Percentiles rank a stretch among this genome's conserved stretches.
Evolutionary conservation across 2,329 filamentous ascomycete species (phyloP).

Genomic region (Verticillium alfalfae): DNA sequence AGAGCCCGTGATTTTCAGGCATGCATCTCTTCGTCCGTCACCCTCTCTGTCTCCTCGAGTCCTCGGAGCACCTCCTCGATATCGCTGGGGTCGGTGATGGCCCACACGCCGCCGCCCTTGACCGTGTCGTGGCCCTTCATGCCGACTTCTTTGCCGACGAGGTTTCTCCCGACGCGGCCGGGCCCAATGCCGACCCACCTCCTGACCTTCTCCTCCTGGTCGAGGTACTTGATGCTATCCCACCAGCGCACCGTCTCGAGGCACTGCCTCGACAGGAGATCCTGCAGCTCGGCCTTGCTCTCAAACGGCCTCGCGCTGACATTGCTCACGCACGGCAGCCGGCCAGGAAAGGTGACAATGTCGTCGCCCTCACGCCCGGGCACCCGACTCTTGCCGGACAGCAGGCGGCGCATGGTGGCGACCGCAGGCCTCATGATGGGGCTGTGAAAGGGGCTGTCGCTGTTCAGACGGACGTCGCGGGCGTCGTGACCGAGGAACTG

Average conservation of each 20-base stretch:
- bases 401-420: slow-evolving; percentile 62
- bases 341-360: slow-evolving; percentile 69
- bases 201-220: slow-evolving; percentile 74
- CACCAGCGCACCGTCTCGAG: slow-evolving; percentile 95
- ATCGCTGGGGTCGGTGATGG: slow-evolving; percentile 74
- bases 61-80: slow-evolving; percentile 63
- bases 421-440: slow-evolving; percentile 86
- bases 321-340: slow-evolving; percentile 78
- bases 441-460: slow-evolving; percentile 86
- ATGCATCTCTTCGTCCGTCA: slow-evolving; percentile 43
- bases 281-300: slow-evolving; percentile 68
- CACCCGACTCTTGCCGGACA: slow-evolving; percentile 53
- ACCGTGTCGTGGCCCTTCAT: slow-evolving; percentile 72
- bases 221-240: slow-evolving; percentile 85
- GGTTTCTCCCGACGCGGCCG: slow-evolving; percentile 86
- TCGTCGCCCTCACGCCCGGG: slow-evolving; percentile 51
- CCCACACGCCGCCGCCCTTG: slow-evolving; percentile 91
- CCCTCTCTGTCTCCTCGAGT: slow-evolving; percentile 57
- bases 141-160: slow-evolving; percentile 92
- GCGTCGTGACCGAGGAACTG: slow-evolving; percentile 92
- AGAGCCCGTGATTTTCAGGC: neutral
- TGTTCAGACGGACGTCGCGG: slow-evolving; percentile 77
- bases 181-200: slow-evolving; percentile 91
- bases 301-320: slow-evolving; percentile 74
- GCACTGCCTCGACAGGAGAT: slow-evolving; percentile 73